Percentiles rank a stretch among this genome's conserved stretches.
These are phyloP conservation scores for Populus simonii DNA, from an alignment of 345 rosid genomes.

Conservation along the genomic window DNA sequence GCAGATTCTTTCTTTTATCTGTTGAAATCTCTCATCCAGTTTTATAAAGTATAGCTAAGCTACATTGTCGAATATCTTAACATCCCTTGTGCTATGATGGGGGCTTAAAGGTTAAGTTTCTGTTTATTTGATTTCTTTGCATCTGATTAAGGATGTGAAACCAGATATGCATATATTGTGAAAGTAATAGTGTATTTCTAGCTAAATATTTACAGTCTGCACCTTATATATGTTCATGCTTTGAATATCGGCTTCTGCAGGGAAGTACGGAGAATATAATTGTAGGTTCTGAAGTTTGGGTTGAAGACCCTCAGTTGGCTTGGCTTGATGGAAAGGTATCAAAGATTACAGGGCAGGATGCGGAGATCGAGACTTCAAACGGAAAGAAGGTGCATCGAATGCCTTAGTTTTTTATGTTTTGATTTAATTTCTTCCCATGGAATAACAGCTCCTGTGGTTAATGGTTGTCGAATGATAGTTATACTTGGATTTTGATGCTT, in stretches of 20 bases:
- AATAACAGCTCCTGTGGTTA: neutral
- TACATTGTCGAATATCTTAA: neutral
- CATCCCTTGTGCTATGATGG: too few species aligned
- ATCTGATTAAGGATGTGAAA: neutral
- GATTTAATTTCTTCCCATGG: neutral
- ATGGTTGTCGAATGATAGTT: neutral
- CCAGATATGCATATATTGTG: neutral
- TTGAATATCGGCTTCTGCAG: constrained; percentile 37
- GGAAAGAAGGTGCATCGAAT: constrained; percentile 60
- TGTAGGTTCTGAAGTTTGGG: constrained; percentile 93
- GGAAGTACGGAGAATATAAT: constrained; percentile 79
- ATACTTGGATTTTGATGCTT: neutral
- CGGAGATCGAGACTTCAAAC: constrained; percentile 37
- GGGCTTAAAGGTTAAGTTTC: too few species aligned
- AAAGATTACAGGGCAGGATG: constrained; percentile 66
- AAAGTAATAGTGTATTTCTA: neutral
- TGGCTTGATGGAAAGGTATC: constrained; percentile 79
- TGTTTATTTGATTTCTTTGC: neutral
- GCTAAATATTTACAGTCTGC: neutral
- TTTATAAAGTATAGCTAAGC: neutral
- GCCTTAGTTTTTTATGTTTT: neutral
- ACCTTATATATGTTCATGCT: neutral
- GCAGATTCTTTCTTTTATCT: neutral
- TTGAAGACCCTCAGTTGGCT: constrained; percentile 63
- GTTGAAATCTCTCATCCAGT: neutral